Base-by-base conservation (phyloP, 305 asterid species). In the Fraxinus ornus region DNA sequence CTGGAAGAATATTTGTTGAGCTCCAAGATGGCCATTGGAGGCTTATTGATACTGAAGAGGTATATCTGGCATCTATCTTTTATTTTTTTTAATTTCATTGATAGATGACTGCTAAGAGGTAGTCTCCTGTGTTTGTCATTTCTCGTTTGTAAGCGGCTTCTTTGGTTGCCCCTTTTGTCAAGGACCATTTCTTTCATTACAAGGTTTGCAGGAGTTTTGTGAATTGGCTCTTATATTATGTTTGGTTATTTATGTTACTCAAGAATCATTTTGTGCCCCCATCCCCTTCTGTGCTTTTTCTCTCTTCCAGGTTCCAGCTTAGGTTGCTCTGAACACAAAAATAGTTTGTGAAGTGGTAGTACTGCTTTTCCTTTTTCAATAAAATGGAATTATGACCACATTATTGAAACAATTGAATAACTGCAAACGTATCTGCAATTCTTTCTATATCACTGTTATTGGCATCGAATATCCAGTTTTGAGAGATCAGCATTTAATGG, bases 1-100 rank as follows among this genome's bases (percentile, higher is more conserved):
- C 89, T 80, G 93, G 97, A 81, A 89, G 92, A 87, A 91, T 95
- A 80, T 95, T 89, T 85, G 92, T 95, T 44, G 98, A 95, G 91
- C 85, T 91, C 71, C 85, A 83, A 72, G 89, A 89, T 74, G 91
- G 93, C 79, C 74, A 62, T 37, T 95, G 98, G 98, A 92, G 93
- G 86, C 85, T 93, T 83, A 92, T 95, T 81, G 97, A 95, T 86
- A 86, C 94, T 64, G 94, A 88, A 86, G 89, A 90, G 98, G 98
- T 94, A 85, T 75, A 47, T 76, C 35, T 70, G 21, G 39, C 80
- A 22, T 76, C 32, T 39, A 70, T 76, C 35, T 28, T 80, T 64
- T 5, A 62, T 9, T 21, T 37, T 36, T 62, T 60, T 79, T 33
- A 74, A 78, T 44, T 44, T 44, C 55, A 44, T 36, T 36, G 39